Evolutionary conservation across 805 yeast genomes (phyloP), one percentile per base, ranked within the genome.

Genomic region (Sugiyamaella americana): DNA sequence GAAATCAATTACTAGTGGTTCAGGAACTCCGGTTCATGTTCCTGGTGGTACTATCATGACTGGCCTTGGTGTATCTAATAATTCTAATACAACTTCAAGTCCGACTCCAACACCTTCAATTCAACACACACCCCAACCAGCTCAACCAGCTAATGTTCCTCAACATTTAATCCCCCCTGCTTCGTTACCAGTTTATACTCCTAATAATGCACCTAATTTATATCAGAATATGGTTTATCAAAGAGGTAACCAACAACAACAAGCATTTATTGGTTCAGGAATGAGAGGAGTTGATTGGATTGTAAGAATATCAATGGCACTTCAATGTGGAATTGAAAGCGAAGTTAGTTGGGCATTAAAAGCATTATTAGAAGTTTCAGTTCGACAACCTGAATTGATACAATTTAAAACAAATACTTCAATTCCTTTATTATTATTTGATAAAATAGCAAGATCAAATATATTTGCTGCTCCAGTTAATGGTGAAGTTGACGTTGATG

Each of bases 341-440:
- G 96, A 87, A 60, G 72, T 82, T 20, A 79, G 77, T 55, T 84
- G 88, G 80, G 82, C 91, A 3, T 64, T 86, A 47, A 71, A 75
- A 40, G 76, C 80, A 3, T 66, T 81, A 41, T 61, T 71, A 16
- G 66, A 65, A 46, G 53, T 65, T 47, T 70, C 79, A 23, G 74
- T 71, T 59, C 72, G 72, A 42, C 70, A 72, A 22, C 76, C 82
- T 3, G 75, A 71, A 40, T 62, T 69, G 56, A 66, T 79, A 26
- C 68, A 68, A 44, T 67, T 80, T 53, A 72, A 73, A 52, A 64
- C 65, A 41, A 61, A 69, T 36, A 30, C 43, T 17, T 37, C 37
- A 13, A 16, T 44, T 24, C 41, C 47, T 11, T 17, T 36, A 5
- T 22, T 38, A 21, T 23, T 44, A 19, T 35, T 44, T 5, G 42